Evolutionary conservation across 2,329 filamentous ascomycete genomes (phyloP), one percentile per base, ranked within the genome.

Genomic region (Aspergillus candidus): DNA sequence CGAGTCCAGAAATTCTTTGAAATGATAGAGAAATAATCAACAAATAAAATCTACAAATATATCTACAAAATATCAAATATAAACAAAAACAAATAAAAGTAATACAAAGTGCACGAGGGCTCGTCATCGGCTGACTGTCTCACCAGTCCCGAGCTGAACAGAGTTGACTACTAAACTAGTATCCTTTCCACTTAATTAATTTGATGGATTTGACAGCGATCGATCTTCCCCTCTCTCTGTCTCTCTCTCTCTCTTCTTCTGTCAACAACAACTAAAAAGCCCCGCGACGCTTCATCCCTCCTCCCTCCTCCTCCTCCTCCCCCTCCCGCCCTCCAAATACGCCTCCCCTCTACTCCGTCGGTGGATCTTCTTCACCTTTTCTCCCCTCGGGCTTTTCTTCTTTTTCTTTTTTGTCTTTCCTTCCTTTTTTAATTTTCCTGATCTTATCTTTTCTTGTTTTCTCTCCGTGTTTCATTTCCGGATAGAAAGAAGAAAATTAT

Each of bases 221-320:
- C 22, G 22, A 27, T 27, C 22, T 27, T 32, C 17, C 11, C 35
- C 31, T 30, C 32, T 29, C 30, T 39, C 15, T 14, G 18, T 39
- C 42, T 29, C 39, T 29, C 43, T 37, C 43, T 42, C 38, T 37
- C 43, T 38, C 38, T 36, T 41, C 40, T 38, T 36, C 35, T 34
- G 50, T 55, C 52, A 56, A 57, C 51, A 54, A 27, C 22, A 27
- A 27, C 22, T 27, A 27, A 27, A 57, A 44, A 56, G 48, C 56
- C 55, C 52, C 51, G 53, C 54, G 53, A 52, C 48, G 38, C 34
- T 37, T 35, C 37, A 39, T 44, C 39, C 44, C 37, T 41, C 44
- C 35, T 44, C 39, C 44, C 37, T 41, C 44, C 35, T 38, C 17
- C 32, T 42, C 32, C 38, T 43, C 51, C 52, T 38, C 43, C 43